Base-by-base conservation (phyloP, 257 asterid genomes). In the Gentiana straminea region DNA sequence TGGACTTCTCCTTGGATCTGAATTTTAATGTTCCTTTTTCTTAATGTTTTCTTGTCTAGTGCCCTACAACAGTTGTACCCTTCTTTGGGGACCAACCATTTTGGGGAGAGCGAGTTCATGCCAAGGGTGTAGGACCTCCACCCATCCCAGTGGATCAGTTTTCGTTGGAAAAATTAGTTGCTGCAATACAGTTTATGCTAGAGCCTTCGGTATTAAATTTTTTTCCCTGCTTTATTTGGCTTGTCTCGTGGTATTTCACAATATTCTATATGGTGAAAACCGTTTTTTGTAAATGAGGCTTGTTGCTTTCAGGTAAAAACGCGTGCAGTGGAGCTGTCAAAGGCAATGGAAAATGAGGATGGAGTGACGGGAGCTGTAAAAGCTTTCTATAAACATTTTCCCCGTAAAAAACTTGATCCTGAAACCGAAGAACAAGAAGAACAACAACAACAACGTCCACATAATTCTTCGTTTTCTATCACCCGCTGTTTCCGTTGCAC, bases 1-100 rank as follows among this genome's bases (percentile, higher is more conserved):
- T 45, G 48, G 7, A 9, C 49, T 24, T 59, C 33, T 7, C 39
- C 54, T 38, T 39, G 49, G 58, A 49, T 12, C 35, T 35, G 3
- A 33, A 24, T 24, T 13, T 4, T n/a, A 43, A 33, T 13, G 5
- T 49, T 7, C 38, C 24, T 15, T 15, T 15, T 15, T 15, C 24
- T 15, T 15, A 15, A 15, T 15, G 24, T 15, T 15, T 15, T 15
- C 49, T 43, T 6, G 11, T 65, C 64, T 3, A 89, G 96, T 90
- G 98, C 63, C 98, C 96, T 15, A 86, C 94, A 1, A 82, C 98
- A 0, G 68, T 91, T 11, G 88, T 91, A 35, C 98, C 98, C n/a
- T 82, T 84, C 85, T 91, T 86, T 8, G 98, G 96, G 34, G 98
- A 86, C 74, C 98, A 84, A 64, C 89, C 83, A 10, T 82, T 90